Percentiles rank a stretch among this genome's conserved stretches.
These are phyloP conservation scores for Aristolochia californica DNA, from an alignment of 164 flowering plant genomes.

Conservation along the genomic window DNA sequence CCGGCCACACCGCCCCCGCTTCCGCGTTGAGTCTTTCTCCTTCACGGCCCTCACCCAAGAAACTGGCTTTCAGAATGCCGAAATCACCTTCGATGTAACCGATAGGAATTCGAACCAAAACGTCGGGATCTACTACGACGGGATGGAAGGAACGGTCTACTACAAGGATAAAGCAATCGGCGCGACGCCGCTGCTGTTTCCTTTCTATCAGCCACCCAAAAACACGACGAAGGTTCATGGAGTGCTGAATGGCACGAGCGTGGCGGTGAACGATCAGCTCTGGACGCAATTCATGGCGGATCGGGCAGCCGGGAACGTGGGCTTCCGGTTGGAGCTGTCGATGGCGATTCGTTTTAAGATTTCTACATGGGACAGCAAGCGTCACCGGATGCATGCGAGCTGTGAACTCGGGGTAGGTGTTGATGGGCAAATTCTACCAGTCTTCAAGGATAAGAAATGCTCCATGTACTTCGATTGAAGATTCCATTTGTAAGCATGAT, in stretches of 20 bases:
- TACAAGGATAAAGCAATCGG: conserved; percentile 48
- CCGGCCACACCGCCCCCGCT: conserved; percentile 86
- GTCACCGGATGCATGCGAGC: conserved; percentile 15
- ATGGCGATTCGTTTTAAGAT: conserved; percentile 54
- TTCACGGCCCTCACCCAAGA: conserved; percentile 36
- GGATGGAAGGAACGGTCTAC: conserved; percentile 35
- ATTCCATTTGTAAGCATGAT: too few species aligned
- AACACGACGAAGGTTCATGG: conserved; percentile 39
- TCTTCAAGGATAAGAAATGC: conserved; percentile 39
- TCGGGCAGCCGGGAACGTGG: conserved; percentile 36
- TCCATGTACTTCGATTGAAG: conserved; percentile 38
- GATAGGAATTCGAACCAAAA: conserved; percentile 62
- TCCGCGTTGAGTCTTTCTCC: conserved; percentile 46
- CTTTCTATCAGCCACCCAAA: conserved; percentile 66
- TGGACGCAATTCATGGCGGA: conserved; percentile 44
- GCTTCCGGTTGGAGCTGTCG: conserved; percentile 47
- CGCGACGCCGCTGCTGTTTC: conserved; percentile 19
- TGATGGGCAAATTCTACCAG: conserved; percentile 32
- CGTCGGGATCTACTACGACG: conserved; percentile 52
- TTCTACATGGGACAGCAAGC: conserved; percentile 32
- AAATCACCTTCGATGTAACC: conserved; percentile 43
- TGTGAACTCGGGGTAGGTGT: conserved; percentile 17
- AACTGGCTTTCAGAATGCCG: conserved; percentile 37
- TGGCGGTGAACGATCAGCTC: conserved; percentile 23
- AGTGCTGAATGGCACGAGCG: conserved; percentile 32